Percentiles rank a stretch among this genome's conserved stretches.
Conservation (phyloP, 2,329 filamentous ascomycete species). For the Verticillium dahliae region DNA sequence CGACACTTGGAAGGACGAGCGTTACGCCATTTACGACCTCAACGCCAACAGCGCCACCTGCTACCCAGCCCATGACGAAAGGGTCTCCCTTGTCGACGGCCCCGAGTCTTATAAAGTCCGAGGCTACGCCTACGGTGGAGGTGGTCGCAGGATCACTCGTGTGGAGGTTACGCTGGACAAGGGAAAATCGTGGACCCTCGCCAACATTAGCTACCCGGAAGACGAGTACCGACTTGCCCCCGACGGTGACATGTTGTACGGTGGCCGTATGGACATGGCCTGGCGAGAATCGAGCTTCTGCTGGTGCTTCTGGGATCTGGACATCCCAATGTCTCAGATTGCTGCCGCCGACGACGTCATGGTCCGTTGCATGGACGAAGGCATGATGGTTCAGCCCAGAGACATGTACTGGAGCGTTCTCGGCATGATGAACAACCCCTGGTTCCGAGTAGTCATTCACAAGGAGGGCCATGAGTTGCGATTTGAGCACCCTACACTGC, state of each 20-base stretch:
- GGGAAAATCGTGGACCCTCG: slow-evolving; percentile 72
- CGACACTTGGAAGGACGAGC: slow-evolving; percentile 79
- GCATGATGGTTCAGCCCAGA: slow-evolving; percentile 76
- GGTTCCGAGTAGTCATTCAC: slow-evolving; percentile 76
- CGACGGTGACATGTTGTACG: slow-evolving; percentile 59
- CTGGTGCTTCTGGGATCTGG: slow-evolving; percentile 87
- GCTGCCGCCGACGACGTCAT: slow-evolving; percentile 63
- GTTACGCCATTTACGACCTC: slow-evolving; percentile 89
- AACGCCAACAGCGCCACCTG: slow-evolving; percentile 80
- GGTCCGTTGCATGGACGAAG: slow-evolving; percentile 84
- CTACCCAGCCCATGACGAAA: slow-evolving; percentile 74
- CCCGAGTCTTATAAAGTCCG: slow-evolving; percentile 52
- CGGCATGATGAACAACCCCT: slow-evolving; percentile 98
- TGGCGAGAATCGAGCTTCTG: slow-evolving; percentile 80
- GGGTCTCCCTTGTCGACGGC: slow-evolving; percentile 37
- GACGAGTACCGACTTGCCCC: slow-evolving; percentile 67
- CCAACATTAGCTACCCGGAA: slow-evolving; percentile 75
- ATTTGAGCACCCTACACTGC: slow-evolving; percentile 87
- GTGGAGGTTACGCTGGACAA: slow-evolving; percentile 80
- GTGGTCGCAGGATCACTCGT: slow-evolving; percentile 74
- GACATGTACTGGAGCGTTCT: slow-evolving; percentile 96
- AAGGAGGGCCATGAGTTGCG: slow-evolving; percentile 57
- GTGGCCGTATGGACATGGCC: slow-evolving; percentile 71
- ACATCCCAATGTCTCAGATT: slow-evolving; percentile 58
- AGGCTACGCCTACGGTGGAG: slow-evolving; percentile 86